These are phyloP conservation scores for Aegle marmelos DNA, from an alignment of 345 rosid genomes.

Conservation along the genomic window DNA sequence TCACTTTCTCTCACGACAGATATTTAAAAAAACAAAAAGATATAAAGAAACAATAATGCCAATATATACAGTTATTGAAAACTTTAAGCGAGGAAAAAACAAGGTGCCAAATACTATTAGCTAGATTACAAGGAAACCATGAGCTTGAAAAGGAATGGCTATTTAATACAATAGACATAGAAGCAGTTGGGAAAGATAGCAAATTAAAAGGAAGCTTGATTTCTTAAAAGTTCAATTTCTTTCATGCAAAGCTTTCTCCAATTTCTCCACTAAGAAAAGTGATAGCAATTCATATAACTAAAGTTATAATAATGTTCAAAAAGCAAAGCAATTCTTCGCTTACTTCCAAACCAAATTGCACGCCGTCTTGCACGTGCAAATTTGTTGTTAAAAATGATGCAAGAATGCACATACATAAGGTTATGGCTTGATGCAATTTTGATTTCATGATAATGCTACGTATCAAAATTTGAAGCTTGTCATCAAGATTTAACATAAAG, in stretches of 20 bases:
- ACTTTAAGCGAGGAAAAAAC: neutral
- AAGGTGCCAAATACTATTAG: neutral
- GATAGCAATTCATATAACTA: neutral
- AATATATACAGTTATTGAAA: neutral
- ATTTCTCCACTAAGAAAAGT: slow-evolving; percentile 17
- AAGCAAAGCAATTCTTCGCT: slow-evolving; percentile 3
- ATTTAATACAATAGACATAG: too few relatives aligned
- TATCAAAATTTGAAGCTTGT: neutral
- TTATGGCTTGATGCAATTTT: too few relatives aligned
- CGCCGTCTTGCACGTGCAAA: neutral
- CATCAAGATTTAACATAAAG: too few relatives aligned
- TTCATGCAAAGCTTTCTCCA: slow-evolving; percentile 38
- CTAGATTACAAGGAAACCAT: slow-evolving; percentile 14
- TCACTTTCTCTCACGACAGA: neutral
- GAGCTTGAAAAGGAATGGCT: slow-evolving; percentile 15
- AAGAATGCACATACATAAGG: too few relatives aligned
- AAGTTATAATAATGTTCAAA: neutral
- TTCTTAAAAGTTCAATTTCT: slow-evolving; percentile 35
- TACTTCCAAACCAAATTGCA: neutral
- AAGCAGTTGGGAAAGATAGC: slow-evolving; percentile 11
- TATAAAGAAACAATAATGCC: neutral
- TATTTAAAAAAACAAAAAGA: neutral
- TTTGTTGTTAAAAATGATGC: neutral
- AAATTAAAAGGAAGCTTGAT: neutral
- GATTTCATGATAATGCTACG: neutral